Base-by-base conservation (phyloP, 78 protist species). In the Dictyostelium firmibasis region DNA sequence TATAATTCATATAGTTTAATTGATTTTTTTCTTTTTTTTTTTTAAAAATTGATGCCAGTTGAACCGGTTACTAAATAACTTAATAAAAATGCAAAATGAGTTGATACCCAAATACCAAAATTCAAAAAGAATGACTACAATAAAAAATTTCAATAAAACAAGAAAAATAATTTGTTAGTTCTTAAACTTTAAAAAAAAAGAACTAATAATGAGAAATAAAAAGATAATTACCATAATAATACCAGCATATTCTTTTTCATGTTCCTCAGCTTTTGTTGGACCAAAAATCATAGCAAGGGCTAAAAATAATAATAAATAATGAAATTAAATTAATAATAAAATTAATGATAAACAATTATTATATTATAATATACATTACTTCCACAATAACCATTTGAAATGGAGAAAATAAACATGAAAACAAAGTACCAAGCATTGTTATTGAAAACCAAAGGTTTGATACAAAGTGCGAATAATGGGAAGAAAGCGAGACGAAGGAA, bases 231-330 rank as follows among this genome's bases (percentile, higher is more conserved):
- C 87, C 96, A 93, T 93, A 23, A 93, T 50, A 70, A 86, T 86
- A 29, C 96, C 96, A 18, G 92, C 76, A 9, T 20, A 35, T 82
- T 93, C 96, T 38, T 85, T 93, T 74, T 93, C 96, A 16, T 93
- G 96, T 36, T 85, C 85, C 8, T 75, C 85, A 20, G 92, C 96
- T 57, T 93, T 83, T 10, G 88, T 50, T 85, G 96, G 96, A 31
- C 96, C 96, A 83, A 86, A 93, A 85, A 93, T 93, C 96, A 93
- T 93, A 35, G 96, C 91, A 18, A 93, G 76, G 23, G 94, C 67
- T 57, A 57, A 5, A 57, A 60, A 78, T n/a, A 41, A 29, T 16
- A 27, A 35, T 16, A 57, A 57, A 57, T 57, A 14, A 57, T 20
- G 16, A 57, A 14, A 20, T 57, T 14, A 18, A 4, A n/a, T 57